Evolutionary conservation across 2,329 filamentous ascomycete genomes (phyloP).

Genomic region (Penicillium expansum): DNA sequence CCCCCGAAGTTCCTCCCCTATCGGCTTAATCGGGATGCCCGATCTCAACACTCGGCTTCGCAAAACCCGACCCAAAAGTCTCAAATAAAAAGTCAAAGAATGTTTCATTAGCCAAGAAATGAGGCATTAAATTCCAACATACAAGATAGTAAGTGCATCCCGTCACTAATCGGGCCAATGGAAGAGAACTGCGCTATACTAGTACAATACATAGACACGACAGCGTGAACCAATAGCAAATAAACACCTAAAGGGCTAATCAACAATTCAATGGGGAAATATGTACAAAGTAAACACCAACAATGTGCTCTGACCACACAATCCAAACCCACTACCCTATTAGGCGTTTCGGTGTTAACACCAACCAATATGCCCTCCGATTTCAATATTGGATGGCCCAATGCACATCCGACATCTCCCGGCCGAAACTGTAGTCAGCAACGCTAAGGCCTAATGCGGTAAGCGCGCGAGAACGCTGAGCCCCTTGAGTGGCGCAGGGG

Average conservation of each 20-base stretch:
- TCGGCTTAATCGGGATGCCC: constrained; percentile 5
- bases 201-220: not conserved
- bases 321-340: constrained; percentile 7
- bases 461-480: constrained; percentile 9
- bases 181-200: not conserved
- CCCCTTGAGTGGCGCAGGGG: constrained; percentile 19
- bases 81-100: not conserved
- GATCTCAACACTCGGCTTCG: constrained; percentile 2
- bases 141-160: not conserved
- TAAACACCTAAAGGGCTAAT: not conserved
- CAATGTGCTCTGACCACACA: not conserved
- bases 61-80: constrained; percentile 1
- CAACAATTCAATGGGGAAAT: not conserved
- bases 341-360: constrained; percentile 22
- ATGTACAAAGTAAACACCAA: not conserved
- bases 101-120: not conserved
- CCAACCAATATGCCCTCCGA: not conserved
- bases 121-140: constrained; percentile 6
- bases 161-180: not conserved
- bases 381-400: not conserved
- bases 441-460: constrained; percentile 9
- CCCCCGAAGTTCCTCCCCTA: not conserved
- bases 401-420: constrained; percentile 5
- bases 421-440: constrained; percentile 20
- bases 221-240: not conserved